A percentile compares a stretch with the other conserved stretches of the same genome.
These are phyloP conservation scores for Takakia lepidozioides DNA, from an alignment of 225 moss, liverwort and hornwort species.

Conservation along the genomic window DNA sequence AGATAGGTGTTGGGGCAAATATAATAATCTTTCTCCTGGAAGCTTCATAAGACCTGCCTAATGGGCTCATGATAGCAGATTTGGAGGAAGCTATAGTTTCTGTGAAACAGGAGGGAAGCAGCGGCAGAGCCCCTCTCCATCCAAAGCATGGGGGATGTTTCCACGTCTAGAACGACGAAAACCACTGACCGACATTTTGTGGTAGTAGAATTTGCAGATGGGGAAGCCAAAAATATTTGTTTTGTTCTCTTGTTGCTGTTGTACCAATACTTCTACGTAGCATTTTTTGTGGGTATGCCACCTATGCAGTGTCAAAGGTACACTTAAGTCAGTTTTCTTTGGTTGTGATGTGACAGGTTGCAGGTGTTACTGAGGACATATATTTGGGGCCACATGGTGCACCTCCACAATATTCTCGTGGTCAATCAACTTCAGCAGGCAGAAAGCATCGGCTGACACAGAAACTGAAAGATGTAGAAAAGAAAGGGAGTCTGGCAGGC, in stretches of 20 bases:
- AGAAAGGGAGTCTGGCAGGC: constrained; percentile 51
- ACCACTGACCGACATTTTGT: constrained; percentile 68
- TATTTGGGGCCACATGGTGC: constrained; percentile 96
- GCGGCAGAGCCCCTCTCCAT: too few relatives aligned
- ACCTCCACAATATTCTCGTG: constrained; percentile 60
- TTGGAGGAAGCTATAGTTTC: constrained; percentile 54
- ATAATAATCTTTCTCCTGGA: too few relatives aligned
- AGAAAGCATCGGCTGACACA: constrained; percentile 93
- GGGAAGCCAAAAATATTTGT: constrained; percentile 31
- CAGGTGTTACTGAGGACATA: constrained; percentile 59
- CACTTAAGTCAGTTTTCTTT: too few relatives aligned
- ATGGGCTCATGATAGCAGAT: constrained; percentile 51
- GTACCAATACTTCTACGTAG: constrained; percentile 7
- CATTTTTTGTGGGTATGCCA: too few relatives aligned
- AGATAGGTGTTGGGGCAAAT: too few relatives aligned
- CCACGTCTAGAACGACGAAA: too few relatives aligned
- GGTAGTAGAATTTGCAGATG: constrained; percentile 49
- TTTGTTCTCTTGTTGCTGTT: constrained; percentile 2
- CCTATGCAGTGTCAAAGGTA: too few relatives aligned
- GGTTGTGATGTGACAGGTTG: constrained; percentile 40
- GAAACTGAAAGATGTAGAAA: constrained; percentile 89
- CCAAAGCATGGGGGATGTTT: too few relatives aligned
- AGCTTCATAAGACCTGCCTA: too few relatives aligned
- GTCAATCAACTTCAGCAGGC: constrained; percentile 51
- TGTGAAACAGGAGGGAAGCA: constrained; percentile 48